Evolutionary conservation across 345 rosid species (phyloP), one percentile per base, ranked within the genome.

Genomic region (Populus tremula): DNA sequence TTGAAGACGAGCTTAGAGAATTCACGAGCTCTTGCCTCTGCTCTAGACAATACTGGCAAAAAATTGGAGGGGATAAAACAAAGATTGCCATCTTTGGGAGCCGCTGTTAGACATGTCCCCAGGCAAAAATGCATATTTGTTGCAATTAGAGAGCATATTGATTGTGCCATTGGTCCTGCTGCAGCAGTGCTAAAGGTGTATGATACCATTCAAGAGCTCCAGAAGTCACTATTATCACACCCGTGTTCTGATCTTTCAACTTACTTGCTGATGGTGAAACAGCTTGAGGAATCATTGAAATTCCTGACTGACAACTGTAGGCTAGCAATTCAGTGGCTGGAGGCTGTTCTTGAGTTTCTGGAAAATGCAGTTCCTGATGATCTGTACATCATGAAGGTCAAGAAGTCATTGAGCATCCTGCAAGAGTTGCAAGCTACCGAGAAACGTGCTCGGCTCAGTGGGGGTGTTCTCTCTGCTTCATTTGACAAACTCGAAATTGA

Each of bases 321-420:
- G 82, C 87, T 95, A 49, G 93, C 96, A 29, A 84, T 90, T 77
- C 91, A 76, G 50, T 95, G 99, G 97, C 56, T 93, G 74, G 81
- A 90, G 82, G 92, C 86, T 6, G 81, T 88, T 18, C 78, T 82
- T 16, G 83, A 87, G 69, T 86, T 85, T 70, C 54, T 90, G 33
- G 79, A 86, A 74, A 86, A 84, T 35, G 79, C 63, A 13, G 79
- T 81, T 72, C 79, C 82, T 67, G 63, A 83, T 49, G 86, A 84
- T 47, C 71, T 69, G 31, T 89, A 88, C 70, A 35, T 78, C 69
- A 66, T 64, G 25, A 85, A 85, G 12, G 82, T 93, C 74, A 83
- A 79, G 77, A 87, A 76, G 81, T 86, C 86, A 0, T 75, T 92
- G 27, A 49, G 76, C 17, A 86, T 87, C 73, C 81, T 93, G 23